Conservation (phyloP, 78 protist genomes). For the Dictyostelium citrinum region DNA sequence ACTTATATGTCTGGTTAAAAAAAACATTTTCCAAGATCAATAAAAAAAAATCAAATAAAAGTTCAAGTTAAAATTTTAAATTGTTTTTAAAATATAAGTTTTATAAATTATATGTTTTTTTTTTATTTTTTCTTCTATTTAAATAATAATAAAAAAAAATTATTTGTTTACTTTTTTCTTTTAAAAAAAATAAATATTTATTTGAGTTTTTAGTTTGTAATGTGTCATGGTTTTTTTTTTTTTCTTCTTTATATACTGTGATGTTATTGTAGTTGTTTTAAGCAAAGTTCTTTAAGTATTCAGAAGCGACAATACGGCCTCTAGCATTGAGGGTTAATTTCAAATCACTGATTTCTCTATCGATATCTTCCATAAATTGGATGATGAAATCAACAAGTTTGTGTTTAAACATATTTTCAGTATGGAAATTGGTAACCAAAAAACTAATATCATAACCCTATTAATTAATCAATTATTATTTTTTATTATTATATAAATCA, state of each 20-base stretch:
- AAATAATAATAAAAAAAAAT: too few species aligned
- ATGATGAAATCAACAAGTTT: constrained; percentile 98
- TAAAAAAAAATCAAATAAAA: not conserved
- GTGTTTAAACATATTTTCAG: constrained; percentile 95
- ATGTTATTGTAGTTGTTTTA: not conserved
- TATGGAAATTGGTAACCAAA: constrained; percentile 97
- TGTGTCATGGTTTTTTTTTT: not conserved
- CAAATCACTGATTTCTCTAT: constrained; percentile 94
- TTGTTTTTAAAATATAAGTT: not conserved
- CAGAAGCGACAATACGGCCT: constrained; percentile 91
- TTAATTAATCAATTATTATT: too few species aligned
- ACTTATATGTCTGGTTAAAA: constrained; percentile 21
- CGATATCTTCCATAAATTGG: constrained; percentile 98
- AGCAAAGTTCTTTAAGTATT: constrained; percentile 87
- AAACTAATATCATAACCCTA: constrained; percentile 98
- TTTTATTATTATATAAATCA: too few species aligned
- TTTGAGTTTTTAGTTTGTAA: not conserved
- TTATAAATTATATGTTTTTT: not conserved
- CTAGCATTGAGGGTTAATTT: constrained; percentile 93
- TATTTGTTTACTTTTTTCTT: not conserved
- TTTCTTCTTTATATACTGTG: not conserved
- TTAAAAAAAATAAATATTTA: not conserved
- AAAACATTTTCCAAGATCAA: not conserved
- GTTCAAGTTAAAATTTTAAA: not conserved
- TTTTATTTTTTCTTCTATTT: not conserved